These are phyloP conservation scores for Lyophyllum shimeji DNA, from an alignment of 768 basidiomycete species.

Conservation along the genomic window DNA sequence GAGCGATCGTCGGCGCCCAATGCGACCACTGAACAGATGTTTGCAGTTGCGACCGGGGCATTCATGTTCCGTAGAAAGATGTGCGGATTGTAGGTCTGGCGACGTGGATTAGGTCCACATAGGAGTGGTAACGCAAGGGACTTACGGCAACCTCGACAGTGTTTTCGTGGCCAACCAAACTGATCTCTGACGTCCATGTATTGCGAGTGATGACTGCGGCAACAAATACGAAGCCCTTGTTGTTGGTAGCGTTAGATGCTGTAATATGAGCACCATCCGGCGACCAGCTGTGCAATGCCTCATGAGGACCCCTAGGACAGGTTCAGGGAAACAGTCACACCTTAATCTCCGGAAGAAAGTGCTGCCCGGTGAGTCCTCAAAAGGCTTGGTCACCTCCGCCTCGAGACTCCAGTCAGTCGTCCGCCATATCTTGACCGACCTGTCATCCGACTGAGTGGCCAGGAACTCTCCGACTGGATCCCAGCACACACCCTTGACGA, in stretches of 20 bases:
- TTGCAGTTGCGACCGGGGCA: slow-evolving; percentile 68
- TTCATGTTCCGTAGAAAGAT: slow-evolving; percentile 82
- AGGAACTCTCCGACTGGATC: slow-evolving; percentile 98
- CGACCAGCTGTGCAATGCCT: slow-evolving; percentile 78
- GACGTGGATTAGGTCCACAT: neutral
- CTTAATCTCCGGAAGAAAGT: slow-evolving; percentile 93
- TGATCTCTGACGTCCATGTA: slow-evolving; percentile 89
- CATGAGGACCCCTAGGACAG: neutral
- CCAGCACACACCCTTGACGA: slow-evolving; percentile 99
- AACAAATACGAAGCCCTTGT: slow-evolving; percentile 94
- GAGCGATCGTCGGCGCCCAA: slow-evolving; percentile 93
- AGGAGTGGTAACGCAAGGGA: slow-evolving; percentile 3
- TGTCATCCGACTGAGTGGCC: slow-evolving; percentile 97
- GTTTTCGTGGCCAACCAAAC: slow-evolving; percentile 95
- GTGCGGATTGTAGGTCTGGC: slow-evolving; percentile 88
- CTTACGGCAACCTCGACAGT: slow-evolving; percentile 93
- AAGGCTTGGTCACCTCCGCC: slow-evolving; percentile 84
- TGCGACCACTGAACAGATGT: slow-evolving; percentile 90
- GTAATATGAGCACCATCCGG: slow-evolving; percentile 99
- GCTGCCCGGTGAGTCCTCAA: slow-evolving; percentile 90
- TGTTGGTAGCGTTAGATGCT: slow-evolving; percentile 96
- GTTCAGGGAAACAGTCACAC: slow-evolving; percentile 33
- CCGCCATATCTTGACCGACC: slow-evolving; percentile 95
- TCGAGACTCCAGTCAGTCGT: slow-evolving; percentile 90
- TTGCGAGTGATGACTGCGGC: slow-evolving; percentile 92